Evolutionary conservation across 495 filamentous ascomycete genomes (phyloP).

Genomic region (Cryomyces minteri): DNA sequence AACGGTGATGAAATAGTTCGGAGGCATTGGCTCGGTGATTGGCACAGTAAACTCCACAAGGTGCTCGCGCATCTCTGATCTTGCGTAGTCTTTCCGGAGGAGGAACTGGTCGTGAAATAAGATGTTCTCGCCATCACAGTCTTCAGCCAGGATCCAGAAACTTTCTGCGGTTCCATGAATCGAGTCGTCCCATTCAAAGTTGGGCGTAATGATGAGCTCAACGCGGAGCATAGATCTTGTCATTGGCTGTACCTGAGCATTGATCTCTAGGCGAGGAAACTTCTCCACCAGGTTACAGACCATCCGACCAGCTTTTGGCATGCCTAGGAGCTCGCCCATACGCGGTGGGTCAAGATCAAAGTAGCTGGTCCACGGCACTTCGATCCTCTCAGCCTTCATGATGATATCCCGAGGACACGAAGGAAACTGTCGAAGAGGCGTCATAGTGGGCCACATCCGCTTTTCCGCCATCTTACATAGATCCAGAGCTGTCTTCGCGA

Average conservation of each 20-base stretch:
- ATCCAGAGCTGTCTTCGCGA: constrained; percentile 81
- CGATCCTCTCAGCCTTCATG: constrained; percentile 81
- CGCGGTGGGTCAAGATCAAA: constrained; percentile 92
- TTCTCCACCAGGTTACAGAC: constrained; percentile 78
- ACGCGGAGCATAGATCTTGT: constrained; percentile 92
- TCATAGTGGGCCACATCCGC: constrained; percentile 99
- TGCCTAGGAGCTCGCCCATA: constrained; percentile 88
- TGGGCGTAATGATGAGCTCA: constrained; percentile 82
- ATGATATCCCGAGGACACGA: constrained; percentile 68
- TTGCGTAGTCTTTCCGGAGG: constrained; percentile 69
- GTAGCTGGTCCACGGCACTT: constrained; percentile 84
- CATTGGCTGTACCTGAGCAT: constrained; percentile 84
- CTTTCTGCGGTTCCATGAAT: constrained; percentile 75
- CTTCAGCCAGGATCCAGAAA: constrained; percentile 95
- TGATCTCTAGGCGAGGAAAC: constrained; percentile 81
- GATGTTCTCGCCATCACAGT: constrained; percentile 94
- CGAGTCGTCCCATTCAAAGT: constrained; percentile 89
- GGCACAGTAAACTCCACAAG: constrained; percentile 95
- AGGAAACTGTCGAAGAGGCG: constrained; percentile 80
- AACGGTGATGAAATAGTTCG: constrained; percentile 92
- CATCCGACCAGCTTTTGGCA: constrained; percentile 73
- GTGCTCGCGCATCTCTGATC: constrained; percentile 72
- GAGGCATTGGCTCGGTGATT: constrained; percentile 93
- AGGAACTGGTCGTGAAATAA: constrained; percentile 92
- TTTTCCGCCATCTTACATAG: constrained; percentile 99